Evolutionary conservation across 2,329 filamentous ascomycete species (phyloP), one percentile per base, ranked within the genome.

Genomic region (Knoxdaviesia capensis): DNA sequence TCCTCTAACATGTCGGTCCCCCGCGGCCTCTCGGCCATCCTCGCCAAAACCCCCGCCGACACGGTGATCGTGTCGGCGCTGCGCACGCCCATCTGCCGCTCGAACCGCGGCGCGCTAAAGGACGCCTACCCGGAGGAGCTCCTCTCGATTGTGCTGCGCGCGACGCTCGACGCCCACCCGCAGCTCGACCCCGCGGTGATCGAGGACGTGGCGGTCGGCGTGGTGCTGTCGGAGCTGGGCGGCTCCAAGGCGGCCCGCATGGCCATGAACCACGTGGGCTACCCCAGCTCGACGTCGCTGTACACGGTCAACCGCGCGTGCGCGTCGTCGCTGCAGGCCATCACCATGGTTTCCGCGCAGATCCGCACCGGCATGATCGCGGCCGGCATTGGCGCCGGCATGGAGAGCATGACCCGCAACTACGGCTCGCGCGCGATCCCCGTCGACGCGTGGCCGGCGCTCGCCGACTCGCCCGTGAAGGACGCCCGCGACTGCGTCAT

Each of bases 321-420:
- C 59, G 75, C 77, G 10, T 83, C 76, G 6, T 80, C 79, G 3
- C 67, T 94, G 40, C 78, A 83, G 50, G 77, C 80, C 30, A 79
- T 94, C 41, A 79, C 84, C 1, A 63, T 67, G 9, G 66, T 93
- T 3, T 80, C 82, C 5, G 75, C 80, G 44, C 69, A 78, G 47
- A 90, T 94, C 50, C 70, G 74, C n/a, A 66, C 71, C 0, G 85
- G 81, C 1, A 70, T 73, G 50, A 80, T 88, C 41, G 71, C 77
- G 47, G 66, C 69, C 0, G 87, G 84, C 45, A 74, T 94, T 47
- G 87, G 77, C 7, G 87, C 82, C 2, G 87, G 87, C 31, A 94
- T 92, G 82, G 87, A 94, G 69, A 88, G 80, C 62, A 94, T 94
- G 87, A 93, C 84, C 48, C 65, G 80, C 49, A 94, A 94, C 61